Base-by-base conservation (phyloP, 148 eudicot genomes). In the Beta vulgaris region DNA sequence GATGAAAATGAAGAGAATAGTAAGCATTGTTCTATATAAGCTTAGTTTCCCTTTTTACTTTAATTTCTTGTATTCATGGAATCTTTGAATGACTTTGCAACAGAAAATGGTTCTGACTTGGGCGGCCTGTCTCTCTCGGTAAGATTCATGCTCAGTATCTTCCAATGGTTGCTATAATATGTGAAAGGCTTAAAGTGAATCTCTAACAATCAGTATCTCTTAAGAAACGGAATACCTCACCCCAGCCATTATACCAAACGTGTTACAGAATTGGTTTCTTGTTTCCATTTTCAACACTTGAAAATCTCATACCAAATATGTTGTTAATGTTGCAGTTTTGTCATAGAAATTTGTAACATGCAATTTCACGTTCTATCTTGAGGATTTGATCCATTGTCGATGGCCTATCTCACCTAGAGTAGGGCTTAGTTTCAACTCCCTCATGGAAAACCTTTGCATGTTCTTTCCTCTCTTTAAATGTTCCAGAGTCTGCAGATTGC, bases 1-100 rank as follows among this genome's bases (percentile, higher is more conserved):
- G 97, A 90, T 80, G 97, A 92, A 87, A 95, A 92, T 76, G 97
- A 86, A 72, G 85, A 91, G 34, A 83, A 82, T 70, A 82, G 83
- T 77, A 78, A 80, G 80, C 0, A 68, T 84, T 28, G 74, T 44
- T 37, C 3, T 39, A 40, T 62, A 35, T 19, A n/a, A 31, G 15
- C 2, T 18, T 62, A 39, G 4, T 37, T 39, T 1, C 42, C 32
- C 34, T 70, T 8, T 74, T 36, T 64, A 19, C 6, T n/a, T 55
- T 8, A 14, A 54, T 35, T 6, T 25, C 5, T 26, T 36, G 14
- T 57, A 19, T 62, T 70, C 71, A 76, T 68, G 25, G 0, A 31
- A 36, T 16, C 19, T 0, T 57, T 67, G 34, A 59, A 39, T 68
- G 9, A 51, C 32, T 77, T 77, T 64, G 59, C 77, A 67, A 86